Conservation (phyloP, 176 grass and related monocot species). For the Poa annua region DNA sequence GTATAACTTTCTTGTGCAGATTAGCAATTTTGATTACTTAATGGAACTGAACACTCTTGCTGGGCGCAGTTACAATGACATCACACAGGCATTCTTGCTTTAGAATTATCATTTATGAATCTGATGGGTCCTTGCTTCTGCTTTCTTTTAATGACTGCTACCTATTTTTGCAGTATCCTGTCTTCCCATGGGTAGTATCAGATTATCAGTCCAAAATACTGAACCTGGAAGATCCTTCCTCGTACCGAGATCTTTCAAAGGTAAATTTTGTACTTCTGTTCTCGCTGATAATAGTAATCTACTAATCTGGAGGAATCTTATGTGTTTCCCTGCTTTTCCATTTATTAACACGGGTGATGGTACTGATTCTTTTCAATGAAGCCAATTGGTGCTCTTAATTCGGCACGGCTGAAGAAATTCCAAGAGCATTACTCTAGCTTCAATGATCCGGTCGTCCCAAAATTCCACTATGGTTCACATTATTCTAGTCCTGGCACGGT, state of each 20-base stretch:
- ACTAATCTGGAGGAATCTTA: conserved; percentile 31
- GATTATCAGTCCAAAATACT: conserved; percentile 82
- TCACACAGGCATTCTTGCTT: conserved; percentile 60
- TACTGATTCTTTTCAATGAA: conserved; percentile 61
- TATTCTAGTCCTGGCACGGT: conserved; percentile 78
- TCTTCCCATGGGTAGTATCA: conserved; percentile 96
- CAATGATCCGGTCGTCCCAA: conserved; percentile 87
- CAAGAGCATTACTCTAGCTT: conserved; percentile 81
- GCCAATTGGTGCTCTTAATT: conserved; percentile 96
- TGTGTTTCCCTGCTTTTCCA: conserved; percentile 28
- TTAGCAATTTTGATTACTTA: conserved; percentile 98
- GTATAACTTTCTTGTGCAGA: conserved; percentile 61
- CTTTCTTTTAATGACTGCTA: conserved; percentile 21
- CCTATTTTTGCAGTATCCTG: conserved; percentile 78
- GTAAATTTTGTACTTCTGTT: conserved; percentile 35
- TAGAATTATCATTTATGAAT: conserved; percentile 45
- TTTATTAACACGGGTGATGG: conserved; percentile 31
- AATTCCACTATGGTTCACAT: conserved; percentile 93
- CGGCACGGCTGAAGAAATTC: conserved; percentile 81
- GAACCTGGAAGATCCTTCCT: conserved; percentile 67
- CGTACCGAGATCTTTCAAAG: conserved; percentile 92
- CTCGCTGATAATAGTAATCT: neutral
- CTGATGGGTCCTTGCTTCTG: conserved; percentile 16
- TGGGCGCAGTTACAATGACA: conserved; percentile 96
- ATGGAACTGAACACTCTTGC: conserved; percentile 98